Evolutionary conservation across 2,329 filamentous ascomycete genomes (phyloP), one percentile per base, ranked within the genome.

Genomic region (Teratosphaeriaceae sp.): DNA sequence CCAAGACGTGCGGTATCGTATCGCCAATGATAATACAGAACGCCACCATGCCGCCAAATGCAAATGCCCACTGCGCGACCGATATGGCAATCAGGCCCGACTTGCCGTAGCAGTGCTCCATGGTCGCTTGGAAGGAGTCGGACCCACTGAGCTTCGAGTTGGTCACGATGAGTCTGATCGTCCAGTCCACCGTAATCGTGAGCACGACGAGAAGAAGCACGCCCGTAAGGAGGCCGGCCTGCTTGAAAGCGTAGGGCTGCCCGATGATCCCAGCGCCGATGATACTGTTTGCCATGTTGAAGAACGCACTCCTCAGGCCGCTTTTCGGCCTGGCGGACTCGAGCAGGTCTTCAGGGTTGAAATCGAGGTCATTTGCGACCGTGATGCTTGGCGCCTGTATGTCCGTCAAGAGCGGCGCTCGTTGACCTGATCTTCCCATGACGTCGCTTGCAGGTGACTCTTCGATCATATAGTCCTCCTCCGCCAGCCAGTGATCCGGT

Each of bases 211-310:
- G 76, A 43, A 98, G 75, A 36, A 88, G 58, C 5, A 90, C 73
- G 21, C 92, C 92, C 27, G 85, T 83, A 13, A 86, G 63, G 55
- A 98, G 76, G 5, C 92, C 92, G 6, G 92, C 92, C 69, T 97
- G 89, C 45, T 80, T 80, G 61, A 98, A 84, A n/a, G 92, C 92
- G 67, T 97, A 98, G 11, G 92, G 89, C 67, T 98, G 92, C 21
- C 73, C 80, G 54, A 84, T 83, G 46, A 84, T 83, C 2, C 80
- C 80, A 22, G 80, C 80, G 22, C 80, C 80, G 48, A 98, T 96
- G 63, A 98, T 98, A 57, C 86, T 94, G 70, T 98, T 98, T 50
- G 92, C 90, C 92, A 98, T 98, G 68, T 98, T 98, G 88, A 97
- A 95, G 55, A 98, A 97, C 2, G 92, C 90, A 62, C 84, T 87